Percentiles rank a stretch among this genome's conserved stretches.
These are phyloP conservation scores for Alopecurus myosuroides DNA, from an alignment of 176 grass and related monocot species.

Conservation along the genomic window DNA sequence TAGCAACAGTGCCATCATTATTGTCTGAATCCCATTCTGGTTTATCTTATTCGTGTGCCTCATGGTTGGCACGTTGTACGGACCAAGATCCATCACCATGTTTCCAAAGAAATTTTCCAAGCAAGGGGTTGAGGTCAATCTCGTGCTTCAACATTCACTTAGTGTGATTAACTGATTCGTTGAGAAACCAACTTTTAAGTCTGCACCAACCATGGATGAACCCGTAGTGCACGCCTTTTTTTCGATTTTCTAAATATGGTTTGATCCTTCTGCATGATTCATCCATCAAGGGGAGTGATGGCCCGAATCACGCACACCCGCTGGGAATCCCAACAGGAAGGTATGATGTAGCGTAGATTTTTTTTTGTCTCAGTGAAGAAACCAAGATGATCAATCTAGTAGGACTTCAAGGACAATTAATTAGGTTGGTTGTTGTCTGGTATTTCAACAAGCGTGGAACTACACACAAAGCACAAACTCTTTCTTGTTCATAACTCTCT, in stretches of 20 bases:
- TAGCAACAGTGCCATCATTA: not conserved
- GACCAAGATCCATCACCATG: not conserved
- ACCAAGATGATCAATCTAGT: too few relatives aligned
- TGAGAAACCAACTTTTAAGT: not conserved
- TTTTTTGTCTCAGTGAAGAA: too few relatives aligned
- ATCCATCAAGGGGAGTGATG: not conserved
- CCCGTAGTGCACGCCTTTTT: not conserved
- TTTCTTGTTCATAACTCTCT: too few relatives aligned
- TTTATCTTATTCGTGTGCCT: not conserved
- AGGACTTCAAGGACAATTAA: too few relatives aligned
- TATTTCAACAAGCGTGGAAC: too few relatives aligned
- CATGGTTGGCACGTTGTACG: not conserved
- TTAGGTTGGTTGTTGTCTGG: too few relatives aligned
- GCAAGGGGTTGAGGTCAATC: not conserved
- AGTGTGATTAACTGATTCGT: not conserved
- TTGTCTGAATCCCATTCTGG: not conserved
- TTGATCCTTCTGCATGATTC: not conserved
- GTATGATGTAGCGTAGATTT: too few relatives aligned
- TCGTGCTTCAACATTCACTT: not conserved
- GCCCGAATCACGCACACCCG: too few relatives aligned
- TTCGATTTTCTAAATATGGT: not conserved
- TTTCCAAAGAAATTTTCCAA: not conserved
- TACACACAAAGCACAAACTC: too few relatives aligned
- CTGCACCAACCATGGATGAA: not conserved
- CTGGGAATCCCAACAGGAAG: too few relatives aligned